Evolutionary conservation across 2,329 filamentous ascomycete genomes (phyloP).

Genomic region (Fusarium longipes): DNA sequence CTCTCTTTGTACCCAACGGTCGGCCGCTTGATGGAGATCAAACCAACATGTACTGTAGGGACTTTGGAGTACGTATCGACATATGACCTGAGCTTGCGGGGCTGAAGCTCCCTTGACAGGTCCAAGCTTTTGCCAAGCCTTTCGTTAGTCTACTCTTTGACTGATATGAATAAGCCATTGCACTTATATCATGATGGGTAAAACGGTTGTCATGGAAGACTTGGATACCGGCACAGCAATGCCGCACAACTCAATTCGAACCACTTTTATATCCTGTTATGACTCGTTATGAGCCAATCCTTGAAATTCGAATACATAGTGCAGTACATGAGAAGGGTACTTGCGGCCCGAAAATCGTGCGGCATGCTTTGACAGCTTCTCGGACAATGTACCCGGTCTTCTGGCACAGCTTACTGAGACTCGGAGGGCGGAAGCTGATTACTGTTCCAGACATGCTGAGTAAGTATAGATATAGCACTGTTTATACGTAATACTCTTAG

Average conservation of each 20-base stretch:
- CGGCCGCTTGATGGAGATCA: background rate
- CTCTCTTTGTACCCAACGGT: background rate
- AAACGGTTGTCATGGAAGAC: background rate
- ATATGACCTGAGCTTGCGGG: background rate
- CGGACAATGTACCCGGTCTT: constrained; percentile 1
- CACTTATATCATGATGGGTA: background rate
- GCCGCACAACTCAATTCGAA: constrained; percentile 3
- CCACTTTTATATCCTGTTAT: background rate
- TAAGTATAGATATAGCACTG: background rate
- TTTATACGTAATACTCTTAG: background rate
- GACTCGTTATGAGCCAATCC: background rate
- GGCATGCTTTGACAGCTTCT: background rate
- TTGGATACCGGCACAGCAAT: background rate
- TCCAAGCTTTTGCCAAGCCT: constrained; percentile 1
- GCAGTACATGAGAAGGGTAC: background rate
- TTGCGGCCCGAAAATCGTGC: constrained; percentile 1
- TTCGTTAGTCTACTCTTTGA: background rate
- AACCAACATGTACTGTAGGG: background rate
- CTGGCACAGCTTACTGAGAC: constrained; percentile 4
- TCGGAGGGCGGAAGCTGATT: background rate
- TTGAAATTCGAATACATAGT: constrained; percentile 1
- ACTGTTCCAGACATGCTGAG: background rate
- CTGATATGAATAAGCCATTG: background rate
- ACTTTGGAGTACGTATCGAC: background rate
- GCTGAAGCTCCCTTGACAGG: background rate